Base-by-base conservation (phyloP, 768 basidiomycete genomes). In the Termitomyces heimii region DNA sequence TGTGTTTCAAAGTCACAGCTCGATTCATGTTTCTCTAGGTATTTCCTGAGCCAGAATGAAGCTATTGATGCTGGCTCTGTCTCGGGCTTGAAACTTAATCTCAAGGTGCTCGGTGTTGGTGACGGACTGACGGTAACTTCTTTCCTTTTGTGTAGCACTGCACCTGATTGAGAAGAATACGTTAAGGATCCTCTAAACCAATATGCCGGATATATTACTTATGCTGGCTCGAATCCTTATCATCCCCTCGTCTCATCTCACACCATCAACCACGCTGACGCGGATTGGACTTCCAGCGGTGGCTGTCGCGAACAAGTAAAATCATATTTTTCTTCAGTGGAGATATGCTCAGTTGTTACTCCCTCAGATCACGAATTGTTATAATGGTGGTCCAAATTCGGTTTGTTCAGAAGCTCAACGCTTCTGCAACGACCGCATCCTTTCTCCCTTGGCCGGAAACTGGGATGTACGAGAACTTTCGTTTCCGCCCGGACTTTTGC, bases 101-200 rank as follows among this genome's bases (percentile, higher is more conserved):
- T 87, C n/a, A 78, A 83, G 65, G 72, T 77, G 26, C 75, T 85
- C n/a, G 85, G 82, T 18, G 73, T 87, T 22, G 84, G 85, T 18
- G 76, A 87, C 63, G 84, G 84, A 12, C 67, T 85, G 24, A 85
- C 83, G 5, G 83, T 84, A 66, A 14, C 35, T 48, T 22, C n/a
- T n/a, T 13, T 49, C 16, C 5, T 26, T 52, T 18, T 39, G 12
- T 12, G 7, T 13, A 20, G 35, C 4, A 16, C 12, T 24, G 8
- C 32, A 31, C 12, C 31, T n/a, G 37, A 48, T 18, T 22, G 31
- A 2, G 9, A 14, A 24, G 48, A 18, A 45, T 29, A 10, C 13
- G 5, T n/a, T 14, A 46, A 75, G 74, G 73, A 77, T 60, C 74
- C 74, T 4, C 65, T 84, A 26, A 63, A 63, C 1, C 84, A 85